Evolutionary conservation across 108 stramenopile genomes (phyloP), one percentile per base, ranked within the genome.

Genomic region (Cyclotella kingstonii): DNA sequence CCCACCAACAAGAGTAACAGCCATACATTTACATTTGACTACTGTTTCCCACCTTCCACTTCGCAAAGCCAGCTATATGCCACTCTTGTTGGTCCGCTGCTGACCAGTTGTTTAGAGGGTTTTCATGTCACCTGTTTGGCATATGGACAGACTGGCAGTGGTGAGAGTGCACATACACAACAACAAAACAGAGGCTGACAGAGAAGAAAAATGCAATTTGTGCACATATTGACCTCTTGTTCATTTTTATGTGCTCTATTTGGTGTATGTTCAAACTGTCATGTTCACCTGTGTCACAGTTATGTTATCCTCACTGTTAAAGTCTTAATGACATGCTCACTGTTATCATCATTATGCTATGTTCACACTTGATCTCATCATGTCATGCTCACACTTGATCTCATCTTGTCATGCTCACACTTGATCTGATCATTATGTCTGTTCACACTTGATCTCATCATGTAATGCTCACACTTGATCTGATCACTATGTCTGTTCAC

Each of bases 121-220:
- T 99, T 96, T 77, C 97, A 99, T 81, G 96, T 97, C 8, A 97
- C 98, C 4, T 84, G 94, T 27, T 67, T 99, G 38, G 98, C 98
- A 3, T 97, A 97, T 66, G 96, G 96, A 1, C 95, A 98, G 81
- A 98, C 95, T 57, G 94, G 92, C 2, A 81, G 77, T 10, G 95
- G 95, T 25, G 93, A 95, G 86, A 95, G 93, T 1, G 84, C 78
- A 48, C 0, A 36, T 48, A 3, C 36, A 35, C 35, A 48, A 10
- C 30, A 40, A 14, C 26, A 21, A 22, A 17, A 12, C 26, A 27
- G 58, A n/a, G 1, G 36, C 56, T 17, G 11, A 23, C 15, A 29
- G n/a, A 6, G 28, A 14, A 22, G 7, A n/a, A 8, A 38, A 30
- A 7, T 11, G 41, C 6, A 12, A 47, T 2, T 14, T 41, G 2